Base-by-base conservation (phyloP, 2,329 filamentous ascomycete genomes). In the Aureobasidium sp. region DNA sequence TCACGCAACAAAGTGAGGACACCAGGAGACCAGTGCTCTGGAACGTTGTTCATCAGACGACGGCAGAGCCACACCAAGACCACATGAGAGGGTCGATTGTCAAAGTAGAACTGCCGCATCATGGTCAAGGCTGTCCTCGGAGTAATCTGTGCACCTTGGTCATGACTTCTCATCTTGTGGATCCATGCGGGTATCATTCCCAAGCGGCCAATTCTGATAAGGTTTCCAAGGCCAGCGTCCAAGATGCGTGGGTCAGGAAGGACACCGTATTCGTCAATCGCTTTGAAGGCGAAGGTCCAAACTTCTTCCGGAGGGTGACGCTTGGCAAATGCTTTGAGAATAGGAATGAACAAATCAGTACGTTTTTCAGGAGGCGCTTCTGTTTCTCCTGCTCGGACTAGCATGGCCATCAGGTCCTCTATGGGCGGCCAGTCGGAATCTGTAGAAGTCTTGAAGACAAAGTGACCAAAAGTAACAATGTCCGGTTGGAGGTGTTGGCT, bases 31-130 rank as follows among this genome's bases (percentile, higher is more conserved):
- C 58, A 45, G 27, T 69, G 63, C 11, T 63, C 60, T 15, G 67
- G 65, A 9, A 60, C 64, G 9, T 19, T 11, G 8, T 38, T 35
- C 4, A 53, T 23, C 19, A 72, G 47, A 33, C 62, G 53, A 21
- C 67, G 65, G 59, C 67, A 69, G 11, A 68, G 60, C 62, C 61
- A 64, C 51, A 69, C 66, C 19, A 72, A 23, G 23, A 68, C 33
- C 13, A 61, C 57, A 43, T 71, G 68, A 13, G 68, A 64, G 23
- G 69, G 68, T 6, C 69, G 64, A 31, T 57, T 57, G 6, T 67
- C 61, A 17, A 60, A 62, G 55, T 68, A 71, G 60, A 63, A 71
- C 7, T 51, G 50, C n/a, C 60, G 63, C 25, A 72, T 35, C 47
- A 71, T 42, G 13, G 46, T 47, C 7, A 63, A 61, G 10, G 65